Percentiles rank a stretch among this genome's conserved stretches.
Conservation (phyloP, 305 asterid species). For the Nicotiana rustica region DNA sequence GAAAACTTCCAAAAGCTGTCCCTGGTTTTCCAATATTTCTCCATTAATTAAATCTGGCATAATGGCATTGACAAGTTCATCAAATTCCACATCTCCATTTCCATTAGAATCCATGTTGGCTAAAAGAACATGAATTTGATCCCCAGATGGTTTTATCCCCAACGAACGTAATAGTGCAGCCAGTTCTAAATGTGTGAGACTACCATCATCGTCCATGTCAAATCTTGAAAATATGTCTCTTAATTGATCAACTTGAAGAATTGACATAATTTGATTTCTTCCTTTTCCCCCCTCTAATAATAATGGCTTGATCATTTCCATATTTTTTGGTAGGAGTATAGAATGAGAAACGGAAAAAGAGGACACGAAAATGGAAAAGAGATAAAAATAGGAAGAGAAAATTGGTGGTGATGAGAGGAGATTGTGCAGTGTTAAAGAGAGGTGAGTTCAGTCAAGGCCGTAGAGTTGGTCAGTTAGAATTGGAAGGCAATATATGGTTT, state of each 20-base stretch:
- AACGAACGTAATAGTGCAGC: slow-evolving; percentile 70
- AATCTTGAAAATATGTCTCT: slow-evolving; percentile 60
- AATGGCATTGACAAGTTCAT: slow-evolving; percentile 58
- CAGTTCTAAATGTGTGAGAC: slow-evolving; percentile 66
- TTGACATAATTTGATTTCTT: slow-evolving; percentile 41
- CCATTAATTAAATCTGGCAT: slow-evolving; percentile 53
- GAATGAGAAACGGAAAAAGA: neutral
- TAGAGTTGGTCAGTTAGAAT: slow-evolving; percentile 17
- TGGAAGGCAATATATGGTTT: slow-evolving; percentile 33
- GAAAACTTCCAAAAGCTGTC: slow-evolving; percentile 58
- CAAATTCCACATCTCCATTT: slow-evolving; percentile 64
- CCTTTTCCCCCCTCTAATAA: neutral
- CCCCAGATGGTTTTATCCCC: slow-evolving; percentile 59
- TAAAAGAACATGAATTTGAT: slow-evolving; percentile 55
- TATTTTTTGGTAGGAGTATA: neutral
- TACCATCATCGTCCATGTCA: slow-evolving; percentile 72
- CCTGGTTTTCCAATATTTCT: slow-evolving; percentile 51
- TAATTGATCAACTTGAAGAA: slow-evolving; percentile 48
- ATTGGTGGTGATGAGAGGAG: slow-evolving; percentile 13
- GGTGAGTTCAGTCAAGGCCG: neutral
- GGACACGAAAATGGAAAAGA: neutral
- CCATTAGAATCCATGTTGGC: slow-evolving; percentile 64
- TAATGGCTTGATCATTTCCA: neutral
- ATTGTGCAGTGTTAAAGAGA: neutral
- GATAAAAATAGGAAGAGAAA: neutral